Evolutionary conservation across 1,284 basidiomycete species (phyloP).

Genomic region (Marasmius tenuissimus): DNA sequence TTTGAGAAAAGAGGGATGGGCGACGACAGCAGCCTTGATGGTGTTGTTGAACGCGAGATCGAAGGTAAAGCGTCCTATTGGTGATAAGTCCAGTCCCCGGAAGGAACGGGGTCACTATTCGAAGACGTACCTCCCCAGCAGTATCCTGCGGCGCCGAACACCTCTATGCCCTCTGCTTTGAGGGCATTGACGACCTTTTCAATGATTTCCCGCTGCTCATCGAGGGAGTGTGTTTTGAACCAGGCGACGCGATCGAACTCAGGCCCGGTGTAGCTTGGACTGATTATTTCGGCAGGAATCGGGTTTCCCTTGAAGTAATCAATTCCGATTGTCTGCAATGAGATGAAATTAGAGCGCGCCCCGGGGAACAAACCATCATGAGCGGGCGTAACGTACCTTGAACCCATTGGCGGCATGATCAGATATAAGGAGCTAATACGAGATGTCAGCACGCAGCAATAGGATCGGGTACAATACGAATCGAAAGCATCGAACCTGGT

Average conservation of each 20-base stretch:
- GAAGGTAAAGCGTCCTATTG: constrained; percentile 36
- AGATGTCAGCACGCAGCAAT: neutral
- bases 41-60: constrained; percentile 10
- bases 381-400: constrained; percentile 26
- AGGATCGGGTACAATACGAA: neutral
- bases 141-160: constrained; percentile 64
- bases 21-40: constrained; percentile 5
- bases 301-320: constrained; percentile 66
- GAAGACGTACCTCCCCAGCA: constrained; percentile 63
- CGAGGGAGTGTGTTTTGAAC: constrained; percentile 46
- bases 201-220: constrained; percentile 49
- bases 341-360: constrained; percentile 50
- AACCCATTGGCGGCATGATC: constrained; percentile 54
- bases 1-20: constrained; percentile 10
- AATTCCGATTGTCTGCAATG: constrained; percentile 41
- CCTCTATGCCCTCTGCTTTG: constrained; percentile 56
- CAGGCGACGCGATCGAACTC: constrained; percentile 48
- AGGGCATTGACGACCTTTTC: constrained; percentile 60
- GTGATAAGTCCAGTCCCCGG: constrained; percentile 26
- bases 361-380: constrained; percentile 43
- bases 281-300: constrained; percentile 38
- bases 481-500: constrained; percentile 2
- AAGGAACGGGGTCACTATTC: constrained; percentile 29
- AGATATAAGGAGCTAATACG: constrained; percentile 40
- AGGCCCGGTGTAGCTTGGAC: constrained; percentile 24